Conservation (phyloP, 306 rosid genomes). For the Dryas drummondii region DNA sequence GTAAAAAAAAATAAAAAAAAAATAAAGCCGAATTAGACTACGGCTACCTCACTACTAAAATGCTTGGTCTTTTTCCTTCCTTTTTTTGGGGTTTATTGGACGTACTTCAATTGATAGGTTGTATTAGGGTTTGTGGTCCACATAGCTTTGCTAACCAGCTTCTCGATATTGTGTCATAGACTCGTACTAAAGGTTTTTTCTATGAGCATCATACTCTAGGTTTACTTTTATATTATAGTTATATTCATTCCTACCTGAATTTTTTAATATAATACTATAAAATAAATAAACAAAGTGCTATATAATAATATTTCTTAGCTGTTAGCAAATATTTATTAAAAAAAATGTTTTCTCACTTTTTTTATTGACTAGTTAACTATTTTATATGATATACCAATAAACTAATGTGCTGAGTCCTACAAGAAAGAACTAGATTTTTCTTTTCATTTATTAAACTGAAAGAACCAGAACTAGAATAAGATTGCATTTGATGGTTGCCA, state of each 20-base stretch:
- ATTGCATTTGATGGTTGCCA: conserved; percentile 4
- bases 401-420: conserved; percentile 27
- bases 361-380: not conserved
- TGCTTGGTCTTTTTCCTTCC: not conserved
- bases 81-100: not conserved
- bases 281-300: conserved; percentile 4
- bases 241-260: not conserved
- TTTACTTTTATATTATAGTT: not conserved
- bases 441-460: not conserved
- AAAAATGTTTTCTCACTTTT: not conserved
- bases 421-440: conserved; percentile 14
- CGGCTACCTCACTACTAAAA: too few species aligned
- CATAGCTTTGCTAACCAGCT: conserved; percentile 21
- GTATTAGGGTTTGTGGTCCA: conserved; percentile 18
- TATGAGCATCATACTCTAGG: conserved; percentile 11
- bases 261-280: not conserved
- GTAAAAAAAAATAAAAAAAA: not conserved
- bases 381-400: not conserved
- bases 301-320: conserved; percentile 27
- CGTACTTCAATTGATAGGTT: not conserved
- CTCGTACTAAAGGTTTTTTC: conserved; percentile 1
- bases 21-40: not conserved
- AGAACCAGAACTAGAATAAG: not conserved
- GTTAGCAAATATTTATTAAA: conserved; percentile 19
- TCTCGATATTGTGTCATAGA: conserved; percentile 7